These are phyloP conservation scores for Lepiota brunneoincarnata DNA, from an alignment of 768 basidiomycete species.

Conservation along the genomic window DNA sequence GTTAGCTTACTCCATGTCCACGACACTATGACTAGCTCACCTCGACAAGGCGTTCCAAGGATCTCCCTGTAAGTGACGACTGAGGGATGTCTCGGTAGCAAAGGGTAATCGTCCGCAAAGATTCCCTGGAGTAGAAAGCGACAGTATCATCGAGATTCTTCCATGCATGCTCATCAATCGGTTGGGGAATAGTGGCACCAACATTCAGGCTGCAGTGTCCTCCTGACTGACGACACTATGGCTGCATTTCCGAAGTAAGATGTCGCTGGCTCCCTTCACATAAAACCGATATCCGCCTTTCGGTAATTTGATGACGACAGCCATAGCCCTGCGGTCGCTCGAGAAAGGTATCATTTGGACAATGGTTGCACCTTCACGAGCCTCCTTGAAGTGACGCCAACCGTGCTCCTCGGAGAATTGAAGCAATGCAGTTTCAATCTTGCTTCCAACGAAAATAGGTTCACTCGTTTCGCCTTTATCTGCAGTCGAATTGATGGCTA, in stretches of 20 bases:
- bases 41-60: slow-evolving; percentile 50
- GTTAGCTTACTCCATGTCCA: slow-evolving; percentile 11
- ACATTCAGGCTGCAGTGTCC: slow-evolving; percentile 17
- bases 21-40: slow-evolving; percentile 30
- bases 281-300: slow-evolving; percentile 64
- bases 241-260: slow-evolving; percentile 75
- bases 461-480: slow-evolving; percentile 64
- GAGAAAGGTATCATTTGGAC: slow-evolving; percentile 94
- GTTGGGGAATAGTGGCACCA: slow-evolving; percentile 39
- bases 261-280: slow-evolving; percentile 93
- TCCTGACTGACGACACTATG: slow-evolving; percentile 68
- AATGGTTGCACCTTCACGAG: slow-evolving; percentile 57
- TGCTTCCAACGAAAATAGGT: slow-evolving; percentile 78
- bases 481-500: slow-evolving; percentile 92
- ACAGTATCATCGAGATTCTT: slow-evolving; percentile 91
- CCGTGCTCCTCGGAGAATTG: slow-evolving; percentile 77
- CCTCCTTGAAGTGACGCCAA: slow-evolving; percentile 71
- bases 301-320: slow-evolving; percentile 69
- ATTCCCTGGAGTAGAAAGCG: slow-evolving; percentile 97
- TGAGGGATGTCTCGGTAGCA: slow-evolving; percentile 85
- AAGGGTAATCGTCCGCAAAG: slow-evolving; percentile 88
- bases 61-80: slow-evolving; percentile 72
- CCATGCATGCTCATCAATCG: slow-evolving; percentile 63
- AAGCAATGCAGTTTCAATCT: slow-evolving; percentile 95
- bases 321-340: slow-evolving; percentile 93